These are phyloP conservation scores for Plantago lanceolata DNA, from an alignment of 305 asterid genomes.

Conservation along the genomic window DNA sequence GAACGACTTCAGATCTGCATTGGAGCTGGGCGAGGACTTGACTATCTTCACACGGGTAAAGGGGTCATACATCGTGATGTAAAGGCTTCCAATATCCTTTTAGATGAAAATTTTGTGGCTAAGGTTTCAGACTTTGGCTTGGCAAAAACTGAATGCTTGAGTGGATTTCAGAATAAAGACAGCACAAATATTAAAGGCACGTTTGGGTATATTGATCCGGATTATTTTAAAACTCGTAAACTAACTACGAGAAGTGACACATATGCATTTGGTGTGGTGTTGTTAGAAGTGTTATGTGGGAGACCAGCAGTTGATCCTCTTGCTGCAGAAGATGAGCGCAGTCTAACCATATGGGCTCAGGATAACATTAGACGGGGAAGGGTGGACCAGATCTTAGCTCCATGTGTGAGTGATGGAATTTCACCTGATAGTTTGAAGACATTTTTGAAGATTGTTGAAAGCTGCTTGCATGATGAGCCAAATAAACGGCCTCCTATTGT, in stretches of 20 bases:
- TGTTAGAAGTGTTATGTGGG: slow-evolving; percentile 43
- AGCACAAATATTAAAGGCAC: slow-evolving; percentile 46
- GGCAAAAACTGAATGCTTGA: slow-evolving; percentile 35
- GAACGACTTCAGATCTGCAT: slow-evolving; percentile 38
- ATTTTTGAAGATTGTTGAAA: slow-evolving; percentile 30
- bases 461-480: slow-evolving; percentile 39
- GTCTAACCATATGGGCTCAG: slow-evolving; percentile 38
- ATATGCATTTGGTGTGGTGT: slow-evolving; percentile 46
- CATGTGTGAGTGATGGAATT: slow-evolving; percentile 27
- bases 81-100: slow-evolving; percentile 42
- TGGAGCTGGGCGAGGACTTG: slow-evolving; percentile 38
- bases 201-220: slow-evolving; percentile 41
- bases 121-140: slow-evolving; percentile 47
- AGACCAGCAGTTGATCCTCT: slow-evolving; percentile 35
- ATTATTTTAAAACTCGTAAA: slow-evolving; percentile 35
- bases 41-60: slow-evolving; percentile 35
- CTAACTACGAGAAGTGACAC: slow-evolving; percentile 40
- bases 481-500: slow-evolving; percentile 40
- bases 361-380: slow-evolving; percentile 34
- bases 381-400: slow-evolving; percentile 35
- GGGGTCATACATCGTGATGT: slow-evolving; percentile 44
- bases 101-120: slow-evolving; percentile 41
- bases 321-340: slow-evolving; percentile 30
- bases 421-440: slow-evolving; percentile 32
- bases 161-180: slow-evolving; percentile 27